These are phyloP conservation scores for Chrysoporthe austroafricana DNA, from an alignment of 2,329 filamentous ascomycete genomes.

Conservation along the genomic window DNA sequence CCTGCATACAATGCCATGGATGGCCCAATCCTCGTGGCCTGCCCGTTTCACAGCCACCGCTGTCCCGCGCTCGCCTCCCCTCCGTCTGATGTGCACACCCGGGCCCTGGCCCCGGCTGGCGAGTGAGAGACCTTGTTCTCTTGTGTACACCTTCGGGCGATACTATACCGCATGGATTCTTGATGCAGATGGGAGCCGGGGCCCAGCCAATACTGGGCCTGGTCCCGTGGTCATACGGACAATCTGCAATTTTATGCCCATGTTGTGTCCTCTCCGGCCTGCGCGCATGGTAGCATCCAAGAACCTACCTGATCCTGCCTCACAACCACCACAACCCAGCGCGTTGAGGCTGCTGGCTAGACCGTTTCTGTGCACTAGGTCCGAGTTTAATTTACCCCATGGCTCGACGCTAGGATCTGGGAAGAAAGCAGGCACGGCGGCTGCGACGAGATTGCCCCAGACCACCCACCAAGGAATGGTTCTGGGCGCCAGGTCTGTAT, in stretches of 20 bases:
- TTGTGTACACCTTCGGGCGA: constrained; percentile 20
- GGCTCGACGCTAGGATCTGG: constrained; percentile 27
- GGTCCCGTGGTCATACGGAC: constrained; percentile 25
- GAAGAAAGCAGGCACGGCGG: constrained; percentile 7
- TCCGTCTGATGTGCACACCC: constrained; percentile 7
- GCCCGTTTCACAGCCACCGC: constrained; percentile 10
- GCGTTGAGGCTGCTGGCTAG: constrained; percentile 21
- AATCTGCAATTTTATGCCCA: constrained; percentile 24
- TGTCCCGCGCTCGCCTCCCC: constrained; percentile 15
- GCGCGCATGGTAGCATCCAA: constrained; percentile 9
- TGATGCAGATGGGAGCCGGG: constrained; percentile 21
- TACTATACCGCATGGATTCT: constrained; percentile 23
- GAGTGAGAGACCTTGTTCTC: constrained; percentile 23
- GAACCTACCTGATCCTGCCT: constrained; percentile 10
- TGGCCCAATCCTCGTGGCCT: constrained; percentile 19
- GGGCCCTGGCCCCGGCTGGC: constrained; percentile 21
- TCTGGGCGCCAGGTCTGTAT: neutral
- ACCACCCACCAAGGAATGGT: constrained; percentile 2
- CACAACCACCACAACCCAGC: constrained; percentile 15
- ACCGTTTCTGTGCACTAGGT: constrained; percentile 21
- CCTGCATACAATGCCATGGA: constrained; percentile 24
- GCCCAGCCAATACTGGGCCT: constrained; percentile 27
- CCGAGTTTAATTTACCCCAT: constrained; percentile 24
- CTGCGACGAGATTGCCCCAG: constrained; percentile 24
- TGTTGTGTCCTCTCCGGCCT: constrained; percentile 5